Evolutionary conservation across 2,329 filamentous ascomycete species (phyloP), one percentile per base, ranked within the genome.

Genomic region (Stagonosporopsis chrysanthemi): DNA sequence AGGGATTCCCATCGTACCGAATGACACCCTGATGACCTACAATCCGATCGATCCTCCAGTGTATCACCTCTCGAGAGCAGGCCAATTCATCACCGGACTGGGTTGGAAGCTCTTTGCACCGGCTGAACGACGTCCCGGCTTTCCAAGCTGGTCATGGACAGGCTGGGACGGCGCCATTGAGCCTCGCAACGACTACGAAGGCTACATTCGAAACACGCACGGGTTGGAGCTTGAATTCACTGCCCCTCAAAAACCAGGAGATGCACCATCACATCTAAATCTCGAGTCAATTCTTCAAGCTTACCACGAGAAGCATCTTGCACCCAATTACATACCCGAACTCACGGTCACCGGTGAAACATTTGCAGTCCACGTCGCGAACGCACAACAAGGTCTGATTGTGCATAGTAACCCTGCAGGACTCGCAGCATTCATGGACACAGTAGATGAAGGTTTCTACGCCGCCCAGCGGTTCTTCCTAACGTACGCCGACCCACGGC

Each of bases 81-180:
- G 14, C 5, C 45, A 39, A 12, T 48, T 48, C 35, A 24, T 48
- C 4, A 48, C 45, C 4, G 45, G 45, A 5, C n/a, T 48, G 2
- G 14, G 23, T n/a, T 48, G 45, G 45, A 48, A 39, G n/a, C 23
- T 48, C 9, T 12, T 11, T 9, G 11, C 38, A 4, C 45, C 45
- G 1, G 33, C 35, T 14, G 8, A 39, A 35, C 14, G 45, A 29
- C 45, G 45, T 7, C 2, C 22, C 6, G 35, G n/a, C 17, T 48
- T 48, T n/a, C 45, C 45, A 39, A 48, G 45, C 22, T 48, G 45
- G 45, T 48, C 45, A 22, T 48, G 45, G 33, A 19, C 35, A 14
- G 45, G 35, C 4, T 39, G 45, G 23, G 19, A 39, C n/a, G 35
- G 45, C 11, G 23, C 19, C 11, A 35, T 48, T 8, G 15, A 17